A percentile compares a stretch with the other conserved stretches of the same genome.
phyloP scores from a whole-genome alignment of 2,329 filamentous ascomycete genomes.

The Ambrosiella cleistominuta region DNA sequence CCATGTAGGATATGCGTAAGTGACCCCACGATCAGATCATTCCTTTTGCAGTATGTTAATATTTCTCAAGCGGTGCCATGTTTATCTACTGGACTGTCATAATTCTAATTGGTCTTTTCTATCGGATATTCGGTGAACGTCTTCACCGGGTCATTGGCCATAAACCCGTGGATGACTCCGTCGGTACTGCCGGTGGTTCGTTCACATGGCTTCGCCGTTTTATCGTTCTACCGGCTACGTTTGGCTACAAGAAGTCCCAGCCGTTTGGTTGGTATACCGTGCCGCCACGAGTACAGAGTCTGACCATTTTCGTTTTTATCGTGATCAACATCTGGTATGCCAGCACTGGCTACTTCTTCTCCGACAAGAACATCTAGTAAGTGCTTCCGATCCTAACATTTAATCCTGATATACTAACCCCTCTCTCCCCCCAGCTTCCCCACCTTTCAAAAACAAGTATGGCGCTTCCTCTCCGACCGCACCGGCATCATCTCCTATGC shows the following conservation, averaged over 20 bases:
- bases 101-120: slow-evolving; percentile 21
- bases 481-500: slow-evolving; percentile 46
- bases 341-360: slow-evolving; percentile 22
- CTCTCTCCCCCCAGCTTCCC: slow-evolving; percentile 20
- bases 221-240: slow-evolving; percentile 25
- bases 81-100: slow-evolving; percentile 25
- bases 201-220: slow-evolving; percentile 20
- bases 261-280: slow-evolving; percentile 29
- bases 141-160: background rate
- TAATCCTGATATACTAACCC: background rate
- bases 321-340: slow-evolving; percentile 23
- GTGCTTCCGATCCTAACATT: slow-evolving; percentile 3
- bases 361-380: slow-evolving; percentile 25
- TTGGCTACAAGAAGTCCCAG: slow-evolving; percentile 26
- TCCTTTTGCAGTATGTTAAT: background rate
- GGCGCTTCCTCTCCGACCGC: slow-evolving; percentile 43
- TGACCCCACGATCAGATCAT: background rate
- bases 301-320: slow-evolving; percentile 24
- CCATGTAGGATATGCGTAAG: background rate
- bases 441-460: slow-evolving; percentile 19
- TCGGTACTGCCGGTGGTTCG: background rate
- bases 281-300: slow-evolving; percentile 26
- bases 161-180: background rate
- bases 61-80: background rate
- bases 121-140: slow-evolving; percentile 15